These are phyloP conservation scores for Straminergon stramineum DNA, from an alignment of 225 moss, liverwort and hornwort species.

Conservation along the genomic window DNA sequence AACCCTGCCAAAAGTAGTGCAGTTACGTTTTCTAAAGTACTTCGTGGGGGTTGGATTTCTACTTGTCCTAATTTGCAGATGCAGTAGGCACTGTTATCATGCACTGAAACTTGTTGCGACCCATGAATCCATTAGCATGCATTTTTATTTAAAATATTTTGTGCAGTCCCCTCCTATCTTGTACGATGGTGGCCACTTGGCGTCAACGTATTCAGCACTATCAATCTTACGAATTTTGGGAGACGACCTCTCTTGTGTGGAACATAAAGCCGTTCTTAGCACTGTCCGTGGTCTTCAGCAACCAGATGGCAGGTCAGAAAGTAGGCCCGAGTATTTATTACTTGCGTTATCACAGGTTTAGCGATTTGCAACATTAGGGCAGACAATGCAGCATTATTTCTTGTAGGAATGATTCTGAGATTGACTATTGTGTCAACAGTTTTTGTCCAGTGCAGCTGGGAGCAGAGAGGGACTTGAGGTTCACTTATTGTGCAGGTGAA, in stretches of 20 bases:
- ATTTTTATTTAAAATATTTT: not conserved
- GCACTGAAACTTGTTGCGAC: not conserved
- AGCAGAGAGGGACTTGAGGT: constrained; percentile 81
- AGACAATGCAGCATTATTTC: not conserved
- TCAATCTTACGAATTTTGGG: constrained; percentile 81
- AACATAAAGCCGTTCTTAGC: constrained; percentile 41
- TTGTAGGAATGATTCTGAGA: not conserved
- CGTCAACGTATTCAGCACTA: constrained; percentile 89
- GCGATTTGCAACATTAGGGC: not conserved
- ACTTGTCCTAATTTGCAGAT: not conserved
- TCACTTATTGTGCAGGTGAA: constrained; percentile 91
- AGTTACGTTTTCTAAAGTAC: not conserved
- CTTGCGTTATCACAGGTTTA: not conserved
- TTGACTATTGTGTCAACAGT: constrained; percentile 26
- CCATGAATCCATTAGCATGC: not conserved
- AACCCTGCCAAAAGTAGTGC: not conserved
- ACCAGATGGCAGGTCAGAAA: constrained; percentile 73
- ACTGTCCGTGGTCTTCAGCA: constrained; percentile 77
- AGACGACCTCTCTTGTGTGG: constrained; percentile 76
- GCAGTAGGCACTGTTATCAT: not conserved
- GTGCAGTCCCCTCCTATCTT: constrained; percentile 51
- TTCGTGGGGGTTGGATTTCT: not conserved
- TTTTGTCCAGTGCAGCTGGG: constrained; percentile 70
- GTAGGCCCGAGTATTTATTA: not conserved
- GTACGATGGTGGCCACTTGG: constrained; percentile 87